Base-by-base conservation (phyloP, 2,329 filamentous ascomycete species). In the Sporothrix globosa region DNA sequence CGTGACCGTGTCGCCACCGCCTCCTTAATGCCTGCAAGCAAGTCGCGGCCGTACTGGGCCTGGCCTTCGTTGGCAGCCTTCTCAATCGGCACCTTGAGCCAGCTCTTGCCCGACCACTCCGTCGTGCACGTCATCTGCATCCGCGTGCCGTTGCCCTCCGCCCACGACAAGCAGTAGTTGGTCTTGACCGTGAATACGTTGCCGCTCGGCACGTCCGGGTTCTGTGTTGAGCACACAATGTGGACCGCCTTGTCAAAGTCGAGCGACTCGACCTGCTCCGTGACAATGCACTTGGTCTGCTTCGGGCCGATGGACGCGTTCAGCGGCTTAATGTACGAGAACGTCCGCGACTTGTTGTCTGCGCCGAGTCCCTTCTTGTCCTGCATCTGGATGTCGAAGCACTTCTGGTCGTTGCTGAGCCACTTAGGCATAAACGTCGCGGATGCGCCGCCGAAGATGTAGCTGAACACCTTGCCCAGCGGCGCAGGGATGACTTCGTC, bases 31-130 rank as follows among this genome's bases (percentile, higher is more conserved):
- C 90, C 86, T 11, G 90, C 87, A 68, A 94, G 87, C 5, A 99
- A 82, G 70, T 95, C 91, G 75, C 91, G 94, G 73, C 91, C 92
- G 78, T 96, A 97, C 71, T 90, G 86, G 10, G 85, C 85, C 80
- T 99, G 96, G 39, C 96, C 96, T 70, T 97, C 94, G 73, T 91
- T 94, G 56, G 94, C 93, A 72, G 93, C 95, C 79, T 97, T 97
- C 79, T 99, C 96, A 75, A 99, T 99, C 2, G 96, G 92, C 73
- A 92, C 93, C 83, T 96, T 97, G 60, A 99, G 83, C 96, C 96
- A 99, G 82, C 94, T 97, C 85, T 98, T 99, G 75, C 94, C 94
- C 3, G 91, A 90, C 96, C 96, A 99, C 77, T 99, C 96, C 56
- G 97, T 92, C 2, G 89, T 91, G 79, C 93, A 97, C 74, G 91